Base-by-base conservation (phyloP, 2,329 filamentous ascomycete genomes). In the Diaporthe ampelina region DNA sequence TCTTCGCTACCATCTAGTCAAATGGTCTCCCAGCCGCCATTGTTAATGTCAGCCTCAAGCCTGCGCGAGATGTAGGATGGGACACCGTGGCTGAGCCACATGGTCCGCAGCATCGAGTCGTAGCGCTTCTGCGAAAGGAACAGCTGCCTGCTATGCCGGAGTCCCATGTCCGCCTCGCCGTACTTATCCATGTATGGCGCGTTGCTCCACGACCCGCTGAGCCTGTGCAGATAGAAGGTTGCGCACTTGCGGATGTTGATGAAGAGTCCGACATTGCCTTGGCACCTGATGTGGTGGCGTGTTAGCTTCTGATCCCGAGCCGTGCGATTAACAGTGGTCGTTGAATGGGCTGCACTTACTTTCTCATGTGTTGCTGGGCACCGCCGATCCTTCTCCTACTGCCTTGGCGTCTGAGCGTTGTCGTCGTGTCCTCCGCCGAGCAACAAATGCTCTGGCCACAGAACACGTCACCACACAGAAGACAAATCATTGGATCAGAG, bases 221-320 rank as follows among this genome's bases (percentile, higher is more conserved):
- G 87, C 75, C 93, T 91, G 84, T 98, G 95, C 72, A 97, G 87
- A 83, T 97, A 97, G 75, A 97, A 91, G 54, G 97, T 92, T 78
- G 93, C 94, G 85, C 97, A 98, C 86, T 98, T 98, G 78, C 97
- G 94, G 78, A 99, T 96, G 82, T 97, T 98, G 83, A 99, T 93
- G 85, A 97, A 98, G 45, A 98, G 87, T n/a, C 97, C 97, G 63
- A 97, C 92, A 78, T 95, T 95, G 76, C 92, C 91, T 81, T 97
- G 95, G 83, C 96, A 98, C 79, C 94, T 97, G 77, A 63, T 58
- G 59, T 69, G 65, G 74, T 9, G 32, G 32, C 21, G 37, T 19
- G 79, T 74, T 72, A 77, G 70, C 19, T 61, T 72, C 10, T 24
- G 17, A 50, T 40, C 54, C 32, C 37, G 52, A 54, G 24, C 19